Conservation (phyloP, 78 protist genomes). For the Acrasis kona region DNA sequence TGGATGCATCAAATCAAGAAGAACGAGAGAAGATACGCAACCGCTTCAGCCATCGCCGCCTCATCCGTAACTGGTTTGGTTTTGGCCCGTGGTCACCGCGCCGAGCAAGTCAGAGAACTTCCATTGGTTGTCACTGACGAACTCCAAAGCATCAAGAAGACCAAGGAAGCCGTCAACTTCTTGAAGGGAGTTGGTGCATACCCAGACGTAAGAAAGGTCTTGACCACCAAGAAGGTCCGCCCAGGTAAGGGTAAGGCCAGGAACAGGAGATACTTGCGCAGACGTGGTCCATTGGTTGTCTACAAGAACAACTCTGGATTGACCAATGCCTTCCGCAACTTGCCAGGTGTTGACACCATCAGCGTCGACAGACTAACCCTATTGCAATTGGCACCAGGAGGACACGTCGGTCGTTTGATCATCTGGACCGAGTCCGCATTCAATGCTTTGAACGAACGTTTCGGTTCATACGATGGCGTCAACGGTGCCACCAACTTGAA, state of each 20-base stretch:
- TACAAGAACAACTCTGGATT: conserved; percentile 71
- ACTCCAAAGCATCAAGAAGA: conserved; percentile 70
- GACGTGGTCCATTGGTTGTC: conserved; percentile 96
- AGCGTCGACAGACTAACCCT: conserved; percentile 89
- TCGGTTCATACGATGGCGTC: conserved; percentile 57
- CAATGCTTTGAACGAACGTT: conserved; percentile 76
- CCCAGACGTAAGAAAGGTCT: conserved; percentile 80
- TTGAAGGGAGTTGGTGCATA: conserved; percentile 73
- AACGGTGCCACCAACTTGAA: conserved; percentile 46
- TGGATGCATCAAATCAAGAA: conserved; percentile 93
- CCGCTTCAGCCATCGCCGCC: conserved; percentile 97
- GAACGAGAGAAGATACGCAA: conserved; percentile 93
- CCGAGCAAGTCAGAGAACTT: conserved; percentile 77
- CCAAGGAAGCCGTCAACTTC: conserved; percentile 83
- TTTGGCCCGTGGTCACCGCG: conserved; percentile 97
- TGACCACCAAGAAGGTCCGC: conserved; percentile 63
- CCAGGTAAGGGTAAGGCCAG: conserved; percentile 97
- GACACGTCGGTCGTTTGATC: conserved; percentile 98
- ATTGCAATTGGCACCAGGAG: conserved; percentile 99
- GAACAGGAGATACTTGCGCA: conserved; percentile 87
- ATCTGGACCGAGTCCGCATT: conserved; percentile 98
- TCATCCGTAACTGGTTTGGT: conserved; percentile 95
- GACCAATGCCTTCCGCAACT: conserved; percentile 89
- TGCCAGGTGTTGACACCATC: conserved; percentile 95
- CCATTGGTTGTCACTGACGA: conserved; percentile 89